These are phyloP conservation scores for Wallacemonas sp. DNA, from an alignment of 208 protist species.

Conservation along the genomic window DNA sequence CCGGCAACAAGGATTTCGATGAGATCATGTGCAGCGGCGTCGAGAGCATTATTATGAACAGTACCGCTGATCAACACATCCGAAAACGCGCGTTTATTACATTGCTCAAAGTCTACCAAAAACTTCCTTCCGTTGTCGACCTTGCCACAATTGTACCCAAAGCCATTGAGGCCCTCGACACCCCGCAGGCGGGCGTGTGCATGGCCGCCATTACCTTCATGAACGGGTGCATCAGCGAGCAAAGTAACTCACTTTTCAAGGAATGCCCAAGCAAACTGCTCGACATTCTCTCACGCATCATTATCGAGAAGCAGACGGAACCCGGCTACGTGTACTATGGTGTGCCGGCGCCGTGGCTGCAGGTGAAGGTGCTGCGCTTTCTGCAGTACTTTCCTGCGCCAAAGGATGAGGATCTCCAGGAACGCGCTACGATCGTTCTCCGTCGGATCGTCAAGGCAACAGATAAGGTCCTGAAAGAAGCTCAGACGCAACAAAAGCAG, in stretches of 20 bases:
- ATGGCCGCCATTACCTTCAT: conserved; percentile 93
- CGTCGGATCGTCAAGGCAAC: conserved; percentile 85
- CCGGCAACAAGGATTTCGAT: conserved; percentile 97
- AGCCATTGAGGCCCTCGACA: conserved; percentile 86
- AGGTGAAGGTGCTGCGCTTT: conserved; percentile 97
- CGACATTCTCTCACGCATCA: conserved; percentile 77
- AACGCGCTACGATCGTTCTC: conserved; percentile 66
- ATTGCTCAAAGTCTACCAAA: conserved; percentile 96
- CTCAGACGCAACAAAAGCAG: conserved; percentile 79
- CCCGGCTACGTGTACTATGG: conserved; percentile 98
- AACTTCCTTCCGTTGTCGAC: conserved; percentile 91
- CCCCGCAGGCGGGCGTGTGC: conserved; percentile 91
- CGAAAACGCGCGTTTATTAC: conserved; percentile 98
- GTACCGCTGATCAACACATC: conserved; percentile 77
- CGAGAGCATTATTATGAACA: conserved; percentile 91
- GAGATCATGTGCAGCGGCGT: conserved; percentile 96
- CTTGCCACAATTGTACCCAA: conserved; percentile 55
- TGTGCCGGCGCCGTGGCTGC: conserved; percentile 97
- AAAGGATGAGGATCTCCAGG: conserved; percentile 43
- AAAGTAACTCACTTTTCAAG: conserved; percentile 60
- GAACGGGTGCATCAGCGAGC: conserved; percentile 80
- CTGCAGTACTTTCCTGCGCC: conserved; percentile 95
- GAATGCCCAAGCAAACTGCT: conserved; percentile 76
- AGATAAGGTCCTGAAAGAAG: conserved; percentile 85
- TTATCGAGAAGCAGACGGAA: conserved; percentile 86